Conservation (phyloP, 1,139 yeast species). For the Geotrichum europaeum region DNA sequence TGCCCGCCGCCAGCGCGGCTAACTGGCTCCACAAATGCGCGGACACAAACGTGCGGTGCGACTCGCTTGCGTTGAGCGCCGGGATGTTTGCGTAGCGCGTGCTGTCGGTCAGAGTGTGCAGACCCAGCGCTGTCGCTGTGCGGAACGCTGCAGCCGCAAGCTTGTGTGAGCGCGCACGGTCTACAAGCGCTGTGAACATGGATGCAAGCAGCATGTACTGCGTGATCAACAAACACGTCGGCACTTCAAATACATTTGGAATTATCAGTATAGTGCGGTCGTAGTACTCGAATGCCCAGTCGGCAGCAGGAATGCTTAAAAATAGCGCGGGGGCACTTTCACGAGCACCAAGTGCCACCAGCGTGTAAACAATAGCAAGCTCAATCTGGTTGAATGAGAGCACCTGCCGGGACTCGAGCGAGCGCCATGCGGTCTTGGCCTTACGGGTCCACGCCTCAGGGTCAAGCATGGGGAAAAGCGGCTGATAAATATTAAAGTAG, state of each 20-base stretch:
- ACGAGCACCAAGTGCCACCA: slow-evolving; percentile 24
- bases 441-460: slow-evolving; percentile 23
- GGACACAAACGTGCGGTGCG: slow-evolving; percentile 21
- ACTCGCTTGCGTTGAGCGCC: slow-evolving; percentile 17
- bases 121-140: slow-evolving; percentile 19
- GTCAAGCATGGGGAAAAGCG: slow-evolving; percentile 22
- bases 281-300: slow-evolving; percentile 22
- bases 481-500: slow-evolving; percentile 20
- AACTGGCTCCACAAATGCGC: slow-evolving; percentile 20
- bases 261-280: slow-evolving; percentile 18
- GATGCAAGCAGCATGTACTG: slow-evolving; percentile 21
- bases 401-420: slow-evolving; percentile 20
- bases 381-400: slow-evolving; percentile 17
- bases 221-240: slow-evolving; percentile 17
- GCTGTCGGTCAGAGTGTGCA: slow-evolving; percentile 17
- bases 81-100: slow-evolving; percentile 16
- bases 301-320: slow-evolving; percentile 15
- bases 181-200: slow-evolving; percentile 20
- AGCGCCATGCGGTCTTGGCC: slow-evolving; percentile 25
- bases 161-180: slow-evolving; percentile 18
- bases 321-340: neutral
- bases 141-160: slow-evolving; percentile 19
- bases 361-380: slow-evolving; percentile 23
- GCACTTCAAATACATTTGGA: slow-evolving; percentile 20
- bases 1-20: slow-evolving; percentile 12